Evolutionary conservation across 176 grass and related monocot genomes (phyloP).

Genomic region (Pontederia crassipes): DNA sequence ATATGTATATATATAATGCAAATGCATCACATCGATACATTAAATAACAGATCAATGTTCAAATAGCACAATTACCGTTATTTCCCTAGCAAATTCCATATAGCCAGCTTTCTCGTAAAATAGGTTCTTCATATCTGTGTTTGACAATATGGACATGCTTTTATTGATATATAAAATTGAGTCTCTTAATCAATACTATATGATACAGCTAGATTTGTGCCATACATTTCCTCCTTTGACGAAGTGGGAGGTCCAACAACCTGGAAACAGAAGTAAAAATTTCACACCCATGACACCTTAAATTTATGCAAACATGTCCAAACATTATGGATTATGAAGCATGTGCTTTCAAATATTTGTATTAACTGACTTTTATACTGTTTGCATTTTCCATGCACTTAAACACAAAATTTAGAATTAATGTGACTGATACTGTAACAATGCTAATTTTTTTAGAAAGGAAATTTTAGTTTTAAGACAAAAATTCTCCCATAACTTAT

Average conservation of each 20-base stretch:
- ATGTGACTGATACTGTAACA: no score
- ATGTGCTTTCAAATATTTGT: no score
- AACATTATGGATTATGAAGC: no score
- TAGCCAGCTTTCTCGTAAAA: conserved; percentile 69
- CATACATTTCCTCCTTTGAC: conserved; percentile 79
- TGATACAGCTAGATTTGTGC: conserved; percentile 19
- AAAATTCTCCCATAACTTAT: no score
- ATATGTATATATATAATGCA: not conserved
- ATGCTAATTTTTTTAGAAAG: no score
- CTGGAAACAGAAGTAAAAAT: conserved; percentile 27
- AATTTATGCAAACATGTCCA: not conserved
- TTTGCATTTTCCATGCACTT: no score
- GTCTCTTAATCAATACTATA: no score
- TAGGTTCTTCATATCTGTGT: conserved; percentile 53
- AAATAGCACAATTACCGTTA: conserved; percentile 37
- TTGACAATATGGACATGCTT: conserved; percentile 13
- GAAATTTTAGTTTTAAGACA: no score
- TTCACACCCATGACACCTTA: not conserved
- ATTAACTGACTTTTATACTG: no score
- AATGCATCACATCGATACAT: conserved; percentile 14
- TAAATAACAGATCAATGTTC: not conserved
- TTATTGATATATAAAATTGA: not conserved
- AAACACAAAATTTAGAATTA: no score
- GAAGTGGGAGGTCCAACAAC: conserved; percentile 54
- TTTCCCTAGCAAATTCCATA: conserved; percentile 71